Conservation (phyloP, 2,329 filamentous ascomycete genomes). For the Pseudocercospora fuligena region DNA sequence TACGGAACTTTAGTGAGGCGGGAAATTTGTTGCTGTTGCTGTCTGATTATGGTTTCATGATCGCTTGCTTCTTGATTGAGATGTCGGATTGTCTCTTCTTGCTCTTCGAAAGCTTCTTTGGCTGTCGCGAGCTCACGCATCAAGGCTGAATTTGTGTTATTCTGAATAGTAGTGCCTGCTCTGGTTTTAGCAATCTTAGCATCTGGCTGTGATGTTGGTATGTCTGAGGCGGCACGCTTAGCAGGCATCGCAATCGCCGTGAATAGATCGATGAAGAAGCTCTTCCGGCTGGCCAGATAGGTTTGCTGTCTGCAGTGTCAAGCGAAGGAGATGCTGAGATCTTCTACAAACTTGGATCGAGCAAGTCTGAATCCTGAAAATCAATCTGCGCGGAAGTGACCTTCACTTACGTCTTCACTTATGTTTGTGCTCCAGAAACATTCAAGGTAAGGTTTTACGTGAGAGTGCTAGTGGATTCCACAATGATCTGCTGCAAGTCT, state of each 20-base stretch:
- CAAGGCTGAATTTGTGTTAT: background rate
- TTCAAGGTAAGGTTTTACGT: background rate
- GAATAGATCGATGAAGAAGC: background rate
- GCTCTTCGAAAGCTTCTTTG: constrained; percentile 4
- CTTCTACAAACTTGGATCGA: background rate
- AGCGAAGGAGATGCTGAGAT: background rate
- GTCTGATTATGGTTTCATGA: background rate
- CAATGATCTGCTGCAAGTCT: background rate
- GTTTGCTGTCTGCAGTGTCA: background rate
- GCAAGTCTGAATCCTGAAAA: background rate
- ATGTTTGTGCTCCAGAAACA: background rate
- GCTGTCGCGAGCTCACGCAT: background rate
- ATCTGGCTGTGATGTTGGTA: background rate
- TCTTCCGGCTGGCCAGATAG: background rate
- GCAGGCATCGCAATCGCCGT: background rate
- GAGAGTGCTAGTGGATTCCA: background rate
- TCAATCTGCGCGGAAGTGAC: background rate
- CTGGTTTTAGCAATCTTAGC: background rate
- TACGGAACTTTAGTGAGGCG: background rate
- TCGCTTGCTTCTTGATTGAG: constrained; percentile 7
- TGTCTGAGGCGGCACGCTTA: background rate
- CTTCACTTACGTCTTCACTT: background rate
- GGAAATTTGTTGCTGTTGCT: background rate
- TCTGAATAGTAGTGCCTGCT: background rate
- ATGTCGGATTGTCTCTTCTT: constrained; percentile 6